Evolutionary conservation across 352 stramenopile species (phyloP).

Genomic region (Globisporangium paddicum): DNA sequence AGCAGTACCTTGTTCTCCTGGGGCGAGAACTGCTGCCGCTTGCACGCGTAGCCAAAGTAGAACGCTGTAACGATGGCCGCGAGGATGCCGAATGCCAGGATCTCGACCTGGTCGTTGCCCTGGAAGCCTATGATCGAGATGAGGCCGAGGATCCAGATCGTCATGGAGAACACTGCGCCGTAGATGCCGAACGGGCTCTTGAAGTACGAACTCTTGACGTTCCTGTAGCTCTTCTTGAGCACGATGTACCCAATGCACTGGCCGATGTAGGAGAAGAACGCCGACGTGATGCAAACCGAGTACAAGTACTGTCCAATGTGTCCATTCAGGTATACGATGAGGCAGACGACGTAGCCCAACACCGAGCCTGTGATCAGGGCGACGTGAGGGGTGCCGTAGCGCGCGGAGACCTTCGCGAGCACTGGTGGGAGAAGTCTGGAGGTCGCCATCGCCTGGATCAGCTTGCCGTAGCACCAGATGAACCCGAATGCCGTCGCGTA

Average conservation of each 20-base stretch:
- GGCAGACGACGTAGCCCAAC: slow-evolving; percentile 30
- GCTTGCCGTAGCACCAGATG: slow-evolving; percentile 52
- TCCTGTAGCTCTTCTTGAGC: slow-evolving; percentile 14
- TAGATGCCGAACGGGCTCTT: slow-evolving; percentile 14
- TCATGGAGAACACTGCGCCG: slow-evolving; percentile 19
- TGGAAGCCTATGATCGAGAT: slow-evolving; percentile 13
- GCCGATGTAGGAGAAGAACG: slow-evolving; percentile 16
- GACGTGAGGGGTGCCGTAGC: slow-evolving; percentile 16
- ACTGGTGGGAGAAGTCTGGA: slow-evolving; percentile 31
- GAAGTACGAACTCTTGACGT: slow-evolving; percentile 22
- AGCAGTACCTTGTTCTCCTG: slow-evolving; percentile 23
- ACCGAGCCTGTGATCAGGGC: slow-evolving; percentile 10
- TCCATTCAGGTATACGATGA: slow-evolving; percentile 12
- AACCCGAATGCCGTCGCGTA: slow-evolving; percentile 51
- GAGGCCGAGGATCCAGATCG: slow-evolving; percentile 8
- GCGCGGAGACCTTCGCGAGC: slow-evolving; percentile 16
- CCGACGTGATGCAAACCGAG: slow-evolving; percentile 3
- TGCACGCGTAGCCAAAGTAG: slow-evolving; percentile 15
- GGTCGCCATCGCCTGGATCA: slow-evolving; percentile 42
- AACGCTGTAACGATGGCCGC: slow-evolving; percentile 6
- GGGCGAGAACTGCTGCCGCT: slow-evolving; percentile 17
- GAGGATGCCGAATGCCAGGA: slow-evolving; percentile 1
- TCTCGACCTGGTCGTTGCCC: slow-evolving; percentile 6
- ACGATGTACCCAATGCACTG: slow-evolving; percentile 25
- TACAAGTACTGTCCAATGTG: background rate